These are phyloP conservation scores for Cercospora sp. DNA, from an alignment of 2,329 filamentous ascomycete genomes.

Conservation along the genomic window DNA sequence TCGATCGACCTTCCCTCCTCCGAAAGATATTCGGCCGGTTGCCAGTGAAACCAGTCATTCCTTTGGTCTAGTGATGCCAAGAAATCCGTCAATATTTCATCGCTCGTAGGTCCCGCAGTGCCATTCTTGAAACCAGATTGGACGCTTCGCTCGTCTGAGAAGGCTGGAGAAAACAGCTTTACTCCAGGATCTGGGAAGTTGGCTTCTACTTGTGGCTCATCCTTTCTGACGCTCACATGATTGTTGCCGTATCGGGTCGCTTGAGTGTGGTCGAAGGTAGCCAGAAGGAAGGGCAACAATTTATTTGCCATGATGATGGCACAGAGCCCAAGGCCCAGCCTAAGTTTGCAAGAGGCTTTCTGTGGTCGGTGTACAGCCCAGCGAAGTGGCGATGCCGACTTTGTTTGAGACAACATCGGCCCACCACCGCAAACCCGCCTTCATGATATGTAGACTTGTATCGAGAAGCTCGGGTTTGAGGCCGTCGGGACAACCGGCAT, in stretches of 20 bases:
- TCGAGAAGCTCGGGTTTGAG: neutral
- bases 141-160: conserved; percentile 33
- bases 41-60: conserved; percentile 39
- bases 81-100: conserved; percentile 32
- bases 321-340: neutral
- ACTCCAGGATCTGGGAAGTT: conserved; percentile 39
- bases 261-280: neutral
- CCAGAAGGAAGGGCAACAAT: neutral
- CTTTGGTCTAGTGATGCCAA: conserved; percentile 34
- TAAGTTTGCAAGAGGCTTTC: neutral
- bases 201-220: conserved; percentile 37
- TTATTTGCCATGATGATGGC: neutral
- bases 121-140: conserved; percentile 35
- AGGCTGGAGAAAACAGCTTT: conserved; percentile 38
- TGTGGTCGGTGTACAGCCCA: neutral
- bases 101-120: conserved; percentile 38
- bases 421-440: neutral
- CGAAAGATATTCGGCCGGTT: conserved; percentile 33
- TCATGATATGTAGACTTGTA: neutral
- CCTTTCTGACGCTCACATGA: conserved; percentile 31
- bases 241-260: conserved; percentile 37
- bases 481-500: neutral
- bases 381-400: neutral
- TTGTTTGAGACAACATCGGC: neutral
- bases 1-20: conserved; percentile 36